Conservation (phyloP, 2,329 filamentous ascomycete species). For the Arthrobotrys pseudoclavata region DNA sequence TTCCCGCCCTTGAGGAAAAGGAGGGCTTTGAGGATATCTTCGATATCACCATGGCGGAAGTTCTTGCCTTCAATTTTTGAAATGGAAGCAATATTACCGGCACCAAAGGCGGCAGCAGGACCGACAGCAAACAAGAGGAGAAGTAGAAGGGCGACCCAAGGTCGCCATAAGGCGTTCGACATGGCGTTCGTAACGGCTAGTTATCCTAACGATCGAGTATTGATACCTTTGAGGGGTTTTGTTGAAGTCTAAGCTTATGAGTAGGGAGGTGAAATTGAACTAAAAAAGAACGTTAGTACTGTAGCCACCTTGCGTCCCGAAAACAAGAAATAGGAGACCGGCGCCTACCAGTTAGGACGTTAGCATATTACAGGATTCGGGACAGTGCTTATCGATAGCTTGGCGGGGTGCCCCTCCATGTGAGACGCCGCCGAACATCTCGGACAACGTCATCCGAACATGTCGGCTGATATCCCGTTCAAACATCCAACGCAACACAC, state of each 20-base stretch:
- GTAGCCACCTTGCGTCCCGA: slow-evolving; percentile 2
- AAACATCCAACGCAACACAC: slow-evolving; percentile 44
- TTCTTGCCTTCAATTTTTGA: slow-evolving; percentile 76
- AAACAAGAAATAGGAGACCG: slow-evolving; percentile 23
- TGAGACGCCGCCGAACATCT: slow-evolving; percentile 13
- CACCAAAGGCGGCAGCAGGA: slow-evolving; percentile 75
- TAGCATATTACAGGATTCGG: slow-evolving; percentile 11
- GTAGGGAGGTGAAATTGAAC: background rate
- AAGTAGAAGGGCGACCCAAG: slow-evolving; percentile 66
- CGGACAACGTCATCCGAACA: slow-evolving; percentile 51
- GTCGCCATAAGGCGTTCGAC: slow-evolving; percentile 43
- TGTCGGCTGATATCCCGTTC: slow-evolving; percentile 50
- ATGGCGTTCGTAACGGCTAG: slow-evolving; percentile 15
- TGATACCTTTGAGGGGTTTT: slow-evolving; percentile 2
- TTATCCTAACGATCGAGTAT: background rate
- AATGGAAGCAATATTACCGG: slow-evolving; percentile 75
- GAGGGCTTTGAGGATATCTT: slow-evolving; percentile 81
- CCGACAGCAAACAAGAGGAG: slow-evolving; percentile 69
- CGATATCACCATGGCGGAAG: slow-evolving; percentile 76
- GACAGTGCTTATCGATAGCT: slow-evolving; percentile 42
- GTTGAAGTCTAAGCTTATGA: background rate
- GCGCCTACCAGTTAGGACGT: slow-evolving; percentile 12
- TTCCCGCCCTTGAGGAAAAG: slow-evolving; percentile 84
- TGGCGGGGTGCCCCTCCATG: slow-evolving; percentile 45
- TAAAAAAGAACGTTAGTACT: background rate